These are phyloP conservation scores for Buddleja alternifolia DNA, from an alignment of 257 asterid species.

Conservation along the genomic window DNA sequence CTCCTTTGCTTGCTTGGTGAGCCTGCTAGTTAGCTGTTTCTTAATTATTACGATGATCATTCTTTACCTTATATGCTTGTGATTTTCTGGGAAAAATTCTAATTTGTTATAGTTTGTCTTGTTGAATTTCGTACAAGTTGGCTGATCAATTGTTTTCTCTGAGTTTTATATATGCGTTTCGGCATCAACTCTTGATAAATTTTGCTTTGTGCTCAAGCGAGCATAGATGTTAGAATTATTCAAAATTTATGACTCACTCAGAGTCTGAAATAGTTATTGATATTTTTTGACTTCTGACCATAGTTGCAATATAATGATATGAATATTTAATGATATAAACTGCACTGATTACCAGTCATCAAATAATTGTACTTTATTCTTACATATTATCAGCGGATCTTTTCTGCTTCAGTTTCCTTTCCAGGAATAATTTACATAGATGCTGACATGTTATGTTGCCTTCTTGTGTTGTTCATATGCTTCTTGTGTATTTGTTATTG, in stretches of 20 bases:
- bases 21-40: slow-evolving; percentile 33
- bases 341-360: slow-evolving; percentile 4
- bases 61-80: not conserved
- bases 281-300: not conserved
- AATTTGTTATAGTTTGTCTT: not conserved
- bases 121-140: not conserved
- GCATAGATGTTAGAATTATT: not conserved
- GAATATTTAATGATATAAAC: not conserved
- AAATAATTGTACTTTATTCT: slow-evolving; percentile 9
- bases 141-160: not conserved
- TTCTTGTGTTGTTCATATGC: slow-evolving; percentile 10
- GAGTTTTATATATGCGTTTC: slow-evolving; percentile 8
- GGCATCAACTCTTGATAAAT: slow-evolving; percentile 1
- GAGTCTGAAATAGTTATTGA: not conserved
- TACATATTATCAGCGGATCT: not conserved
- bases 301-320: not conserved
- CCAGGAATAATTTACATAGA: not conserved
- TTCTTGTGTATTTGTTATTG: not conserved
- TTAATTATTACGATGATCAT: slow-evolving; percentile 15
- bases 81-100: not conserved
- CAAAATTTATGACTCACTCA: not conserved
- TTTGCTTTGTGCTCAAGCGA: not conserved
- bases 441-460: not conserved
- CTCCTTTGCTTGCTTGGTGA: slow-evolving; percentile 78
- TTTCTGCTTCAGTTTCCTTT: not conserved